These are phyloP conservation scores for Apiotrichum veenhuisii DNA, from an alignment of 1,284 basidiomycete genomes.

Conservation along the genomic window DNA sequence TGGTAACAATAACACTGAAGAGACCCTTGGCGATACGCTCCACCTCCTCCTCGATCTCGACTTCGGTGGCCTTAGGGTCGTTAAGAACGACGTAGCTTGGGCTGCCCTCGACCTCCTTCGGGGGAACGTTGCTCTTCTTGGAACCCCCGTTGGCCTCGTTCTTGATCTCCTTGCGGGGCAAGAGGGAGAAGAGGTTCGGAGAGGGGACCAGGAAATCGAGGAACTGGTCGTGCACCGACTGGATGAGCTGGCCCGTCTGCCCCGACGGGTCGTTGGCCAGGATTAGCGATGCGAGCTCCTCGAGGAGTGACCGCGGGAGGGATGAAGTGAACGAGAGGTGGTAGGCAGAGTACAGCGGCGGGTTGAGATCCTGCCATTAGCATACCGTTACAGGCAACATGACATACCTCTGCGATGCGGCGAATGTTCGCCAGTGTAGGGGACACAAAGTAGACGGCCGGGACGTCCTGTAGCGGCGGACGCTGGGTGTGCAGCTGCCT, in stretches of 20 bases:
- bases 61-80: constrained; percentile 83
- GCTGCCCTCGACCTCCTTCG: constrained; percentile 42
- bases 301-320: constrained; percentile 78
- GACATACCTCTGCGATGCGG: constrained; percentile 74
- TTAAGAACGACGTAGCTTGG: constrained; percentile 80
- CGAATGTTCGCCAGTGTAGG: constrained; percentile 83
- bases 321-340: constrained; percentile 95
- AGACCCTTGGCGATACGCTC: constrained; percentile 87
- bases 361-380: constrained; percentile 59
- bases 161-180: constrained; percentile 54
- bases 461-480: constrained; percentile 89
- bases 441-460: constrained; percentile 93
- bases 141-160: constrained; percentile 25
- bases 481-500: constrained; percentile 88
- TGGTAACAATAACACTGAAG: constrained; percentile 89
- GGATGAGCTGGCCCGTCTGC: constrained; percentile 73
- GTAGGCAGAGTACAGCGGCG: constrained; percentile 84
- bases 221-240: constrained; percentile 88
- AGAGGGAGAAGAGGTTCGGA: constrained; percentile 86
- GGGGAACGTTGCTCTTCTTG: constrained; percentile 25
- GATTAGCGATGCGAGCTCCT: constrained; percentile 87
- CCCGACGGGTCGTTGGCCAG: constrained; percentile 61
- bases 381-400: not conserved
- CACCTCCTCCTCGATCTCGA: constrained; percentile 88
- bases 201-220: constrained; percentile 95